Evolutionary conservation across 805 yeast genomes (phyloP).

Genomic region (Yarrowia sp.): DNA sequence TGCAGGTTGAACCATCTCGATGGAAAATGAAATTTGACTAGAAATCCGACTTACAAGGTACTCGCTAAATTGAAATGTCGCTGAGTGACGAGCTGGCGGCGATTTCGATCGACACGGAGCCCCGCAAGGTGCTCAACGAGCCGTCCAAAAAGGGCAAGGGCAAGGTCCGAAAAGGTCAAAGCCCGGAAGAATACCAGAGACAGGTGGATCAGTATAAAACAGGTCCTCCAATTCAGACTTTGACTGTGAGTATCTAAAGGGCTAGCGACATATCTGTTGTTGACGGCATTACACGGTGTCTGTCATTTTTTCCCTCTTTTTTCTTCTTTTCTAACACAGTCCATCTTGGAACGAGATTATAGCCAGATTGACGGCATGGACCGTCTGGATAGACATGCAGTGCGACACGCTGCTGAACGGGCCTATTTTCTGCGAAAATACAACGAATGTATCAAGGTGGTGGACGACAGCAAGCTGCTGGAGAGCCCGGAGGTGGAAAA

Average conservation of each 20-base stretch:
- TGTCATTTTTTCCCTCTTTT: neutral
- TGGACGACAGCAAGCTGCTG: constrained; percentile 54
- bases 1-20: no score
- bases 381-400: constrained; percentile 63
- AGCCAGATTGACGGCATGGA: constrained; percentile 40
- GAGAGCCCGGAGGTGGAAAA: constrained; percentile 54
- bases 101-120: constrained; percentile 5
- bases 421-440: constrained; percentile 65
- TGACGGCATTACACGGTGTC: no score
- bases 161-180: constrained; percentile 67
- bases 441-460: constrained; percentile 57
- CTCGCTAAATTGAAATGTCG: neutral
- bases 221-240: constrained; percentile 59
- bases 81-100: constrained; percentile 26
- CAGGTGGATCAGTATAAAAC: constrained; percentile 61
- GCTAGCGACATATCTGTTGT: no score
- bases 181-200: constrained; percentile 63
- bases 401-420: constrained; percentile 68
- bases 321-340: constrained; percentile 26
- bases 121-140: constrained; percentile 22
- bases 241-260: constrained; percentile 1
- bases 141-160: constrained; percentile 16
- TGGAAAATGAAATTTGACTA: no score
- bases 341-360: constrained; percentile 29
- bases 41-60: no score